Evolutionary conservation across 306 rosid species (phyloP).

Genomic region (Carpinus viminea): DNA sequence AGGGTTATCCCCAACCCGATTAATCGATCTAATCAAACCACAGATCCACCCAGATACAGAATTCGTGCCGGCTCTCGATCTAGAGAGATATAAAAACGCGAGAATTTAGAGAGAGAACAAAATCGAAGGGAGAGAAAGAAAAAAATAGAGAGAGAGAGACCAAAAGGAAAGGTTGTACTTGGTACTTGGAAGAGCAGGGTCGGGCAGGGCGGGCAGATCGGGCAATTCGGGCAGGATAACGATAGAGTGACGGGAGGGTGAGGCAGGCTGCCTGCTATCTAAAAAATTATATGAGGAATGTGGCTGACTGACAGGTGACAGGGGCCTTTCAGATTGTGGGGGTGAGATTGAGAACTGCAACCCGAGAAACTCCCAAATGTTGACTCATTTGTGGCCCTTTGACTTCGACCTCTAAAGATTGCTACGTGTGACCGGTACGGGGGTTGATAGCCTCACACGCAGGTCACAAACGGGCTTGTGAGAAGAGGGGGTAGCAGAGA

Average conservation of each 20-base stretch:
- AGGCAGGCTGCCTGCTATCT: not conserved
- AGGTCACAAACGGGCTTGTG: not conserved
- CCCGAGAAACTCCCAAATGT: no score
- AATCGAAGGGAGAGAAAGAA: not conserved
- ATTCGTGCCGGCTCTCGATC: not conserved
- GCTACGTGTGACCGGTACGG: no score
- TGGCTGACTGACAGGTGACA: not conserved
- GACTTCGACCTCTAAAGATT: no score
- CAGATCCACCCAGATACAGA: not conserved
- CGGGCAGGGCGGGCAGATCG: conserved; percentile 11
- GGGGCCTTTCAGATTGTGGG: not conserved
- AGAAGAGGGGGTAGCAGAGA: not conserved
- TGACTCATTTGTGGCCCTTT: no score
- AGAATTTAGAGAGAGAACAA: not conserved
- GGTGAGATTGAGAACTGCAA: no score
- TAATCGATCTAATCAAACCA: not conserved
- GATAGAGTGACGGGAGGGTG: not conserved
- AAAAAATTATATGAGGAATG: not conserved
- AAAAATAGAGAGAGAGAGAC: not conserved
- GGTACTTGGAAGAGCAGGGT: conserved; percentile 5
- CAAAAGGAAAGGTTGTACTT: conserved; percentile 5
- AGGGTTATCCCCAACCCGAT: not conserved
- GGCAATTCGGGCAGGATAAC: conserved; percentile 3
- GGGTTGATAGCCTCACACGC: no score
- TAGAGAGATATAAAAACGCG: not conserved